phyloP scores from a whole-genome alignment of 768 basidiomycete species.

The Collybia mongolica region DNA sequence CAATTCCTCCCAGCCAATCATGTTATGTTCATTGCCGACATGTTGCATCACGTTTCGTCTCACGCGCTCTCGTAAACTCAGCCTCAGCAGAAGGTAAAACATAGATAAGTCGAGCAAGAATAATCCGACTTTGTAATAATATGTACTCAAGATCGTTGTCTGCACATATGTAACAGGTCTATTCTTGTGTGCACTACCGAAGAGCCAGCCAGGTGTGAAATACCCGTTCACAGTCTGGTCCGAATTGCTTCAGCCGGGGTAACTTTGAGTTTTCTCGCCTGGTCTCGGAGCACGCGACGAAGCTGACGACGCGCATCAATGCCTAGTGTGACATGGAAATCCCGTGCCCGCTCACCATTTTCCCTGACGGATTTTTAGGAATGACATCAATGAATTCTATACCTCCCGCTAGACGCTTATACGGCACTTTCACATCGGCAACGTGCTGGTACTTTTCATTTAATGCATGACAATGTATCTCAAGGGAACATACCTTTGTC shows the following conservation, averaged over 20 bases:
- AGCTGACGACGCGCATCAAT: constrained; percentile 24
- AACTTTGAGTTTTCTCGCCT: constrained; percentile 31
- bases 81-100: too few relatives aligned
- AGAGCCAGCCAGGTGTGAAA: too few relatives aligned
- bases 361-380: constrained; percentile 74
- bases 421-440: constrained; percentile 53
- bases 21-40: too few relatives aligned
- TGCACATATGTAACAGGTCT: too few relatives aligned
- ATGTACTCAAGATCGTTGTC: too few relatives aligned
- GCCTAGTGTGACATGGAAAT: too few relatives aligned
- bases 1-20: too few relatives aligned
- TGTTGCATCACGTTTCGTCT: too few relatives aligned
- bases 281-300: constrained; percentile 51
- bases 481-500: constrained; percentile 45
- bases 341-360: constrained; percentile 40
- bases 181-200: too few relatives aligned
- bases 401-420: constrained; percentile 63
- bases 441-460: constrained; percentile 42
- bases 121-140: too few relatives aligned
- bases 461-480: background rate
- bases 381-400: constrained; percentile 61
- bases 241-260: background rate
- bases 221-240: constrained; percentile 12
- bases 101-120: too few relatives aligned
- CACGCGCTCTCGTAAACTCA: too few relatives aligned